A percentile compares a stretch with the other conserved stretches of the same genome.
phyloP scores from a whole-genome alignment of 2,329 filamentous ascomycete species.

The Fusarium verrucosum region DNA sequence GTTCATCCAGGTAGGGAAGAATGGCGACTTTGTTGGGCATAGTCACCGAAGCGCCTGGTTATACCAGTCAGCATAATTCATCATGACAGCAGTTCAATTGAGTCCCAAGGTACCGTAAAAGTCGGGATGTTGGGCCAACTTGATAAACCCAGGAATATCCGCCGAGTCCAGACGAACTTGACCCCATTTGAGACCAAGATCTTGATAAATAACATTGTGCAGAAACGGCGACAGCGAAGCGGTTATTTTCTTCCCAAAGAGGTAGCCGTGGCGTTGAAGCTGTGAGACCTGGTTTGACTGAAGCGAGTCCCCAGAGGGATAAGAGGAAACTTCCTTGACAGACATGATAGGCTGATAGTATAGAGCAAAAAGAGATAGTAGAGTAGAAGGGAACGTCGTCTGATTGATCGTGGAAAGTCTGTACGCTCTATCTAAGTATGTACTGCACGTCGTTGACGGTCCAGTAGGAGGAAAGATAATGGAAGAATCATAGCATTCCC shows the following conservation, averaged over 20 bases:
- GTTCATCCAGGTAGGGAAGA: conserved; percentile 74
- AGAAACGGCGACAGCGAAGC: conserved; percentile 65
- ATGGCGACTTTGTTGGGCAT: conserved; percentile 88
- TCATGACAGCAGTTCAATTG: neutral
- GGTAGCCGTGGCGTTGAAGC: conserved; percentile 60
- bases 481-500: conserved; percentile 8
- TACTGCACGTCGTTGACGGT: conserved; percentile 14
- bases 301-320: conserved; percentile 40
- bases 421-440: conserved; percentile 27
- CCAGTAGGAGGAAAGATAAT: conserved; percentile 16
- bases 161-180: conserved; percentile 63
- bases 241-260: conserved; percentile 66
- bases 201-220: conserved; percentile 63
- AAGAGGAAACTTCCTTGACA: conserved; percentile 11
- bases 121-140: conserved; percentile 63
- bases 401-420: conserved; percentile 10
- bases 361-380: neutral
- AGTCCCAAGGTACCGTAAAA: conserved; percentile 68
- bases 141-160: conserved; percentile 59
- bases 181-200: conserved; percentile 60
- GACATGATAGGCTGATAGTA: conserved; percentile 33
- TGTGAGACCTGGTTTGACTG: conserved; percentile 36
- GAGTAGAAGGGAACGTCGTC: neutral
- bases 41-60: conserved; percentile 73
- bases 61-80: neutral